phyloP scores from a whole-genome alignment of 306 rosid species.

The Chamaecrista fasciculata region DNA sequence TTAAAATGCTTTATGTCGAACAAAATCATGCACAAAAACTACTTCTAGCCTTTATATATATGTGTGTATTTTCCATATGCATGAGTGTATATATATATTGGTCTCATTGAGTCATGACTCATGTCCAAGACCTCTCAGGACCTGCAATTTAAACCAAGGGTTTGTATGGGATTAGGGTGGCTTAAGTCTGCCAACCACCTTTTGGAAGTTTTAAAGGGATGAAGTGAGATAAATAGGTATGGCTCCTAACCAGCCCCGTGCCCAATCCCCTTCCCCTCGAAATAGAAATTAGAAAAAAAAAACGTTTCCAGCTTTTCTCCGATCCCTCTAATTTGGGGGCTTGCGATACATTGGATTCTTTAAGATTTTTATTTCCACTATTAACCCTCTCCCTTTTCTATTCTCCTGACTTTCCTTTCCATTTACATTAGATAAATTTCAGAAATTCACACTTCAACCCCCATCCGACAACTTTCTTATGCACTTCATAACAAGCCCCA shows the following conservation, averaged over 20 bases:
- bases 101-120: too few relatives aligned
- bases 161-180: neutral
- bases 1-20: neutral
- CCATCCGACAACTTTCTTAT: neutral
- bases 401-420: neutral
- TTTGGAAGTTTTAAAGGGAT: neutral
- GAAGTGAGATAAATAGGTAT: too few relatives aligned
- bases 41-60: neutral
- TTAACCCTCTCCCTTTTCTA: neutral
- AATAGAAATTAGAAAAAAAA: too few relatives aligned
- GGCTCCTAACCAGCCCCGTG: too few relatives aligned
- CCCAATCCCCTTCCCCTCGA: too few relatives aligned
- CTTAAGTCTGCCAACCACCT: neutral
- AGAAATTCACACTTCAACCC: neutral
- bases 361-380: neutral
- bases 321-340: neutral
- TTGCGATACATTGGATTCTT: neutral
- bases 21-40: constrained; percentile 4
- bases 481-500: neutral
- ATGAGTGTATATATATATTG: neutral
- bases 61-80: neutral
- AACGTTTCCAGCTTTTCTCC: too few relatives aligned
- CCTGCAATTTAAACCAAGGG: neutral
- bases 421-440: neutral
- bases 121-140: constrained; percentile 2